These are phyloP conservation scores for Naumovozyma baii DNA, from an alignment of 805 yeast species.

Conservation along the genomic window DNA sequence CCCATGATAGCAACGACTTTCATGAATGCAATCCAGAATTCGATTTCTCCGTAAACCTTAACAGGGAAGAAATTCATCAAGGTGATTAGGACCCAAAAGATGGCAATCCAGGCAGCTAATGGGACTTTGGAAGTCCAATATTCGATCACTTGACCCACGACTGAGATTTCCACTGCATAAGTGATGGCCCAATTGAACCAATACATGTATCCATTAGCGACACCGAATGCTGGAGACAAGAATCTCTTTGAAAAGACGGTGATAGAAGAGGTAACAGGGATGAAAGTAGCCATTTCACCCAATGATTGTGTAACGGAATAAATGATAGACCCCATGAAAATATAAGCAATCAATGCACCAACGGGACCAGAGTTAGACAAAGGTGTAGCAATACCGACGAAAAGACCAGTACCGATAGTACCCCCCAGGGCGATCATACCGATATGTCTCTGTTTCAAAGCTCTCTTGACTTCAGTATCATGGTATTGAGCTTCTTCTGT, in stretches of 20 bases:
- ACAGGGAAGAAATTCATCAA: conserved; percentile 44
- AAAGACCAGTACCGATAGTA: conserved; percentile 63
- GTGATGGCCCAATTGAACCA: conserved; percentile 71
- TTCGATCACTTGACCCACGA: conserved; percentile 45
- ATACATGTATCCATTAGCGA: conserved; percentile 59
- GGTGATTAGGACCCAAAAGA: conserved; percentile 40
- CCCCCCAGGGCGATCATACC: conserved; percentile 70
- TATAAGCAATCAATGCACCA: conserved; percentile 47
- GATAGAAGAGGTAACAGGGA: conserved; percentile 55
- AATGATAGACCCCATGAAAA: conserved; percentile 53
- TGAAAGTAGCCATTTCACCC: conserved; percentile 68
- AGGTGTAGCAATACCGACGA: conserved; percentile 52
- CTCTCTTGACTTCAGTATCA: conserved; percentile 42
- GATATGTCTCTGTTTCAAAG: conserved; percentile 52
- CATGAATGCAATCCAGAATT: conserved; percentile 46
- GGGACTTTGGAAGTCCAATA: conserved; percentile 49
- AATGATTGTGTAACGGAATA: conserved; percentile 54
- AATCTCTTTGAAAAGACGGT: conserved; percentile 55
- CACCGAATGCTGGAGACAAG: conserved; percentile 55
- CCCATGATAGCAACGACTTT: conserved; percentile 48
- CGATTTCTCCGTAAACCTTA: conserved; percentile 45
- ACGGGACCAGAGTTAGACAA: conserved; percentile 55
- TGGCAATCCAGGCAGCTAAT: conserved; percentile 52
- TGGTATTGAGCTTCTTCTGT: conserved; percentile 27
- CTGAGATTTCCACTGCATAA: conserved; percentile 51